Evolutionary conservation across 2,329 filamentous ascomycete genomes (phyloP).

Genomic region (Ophiostoma angusticollis): DNA sequence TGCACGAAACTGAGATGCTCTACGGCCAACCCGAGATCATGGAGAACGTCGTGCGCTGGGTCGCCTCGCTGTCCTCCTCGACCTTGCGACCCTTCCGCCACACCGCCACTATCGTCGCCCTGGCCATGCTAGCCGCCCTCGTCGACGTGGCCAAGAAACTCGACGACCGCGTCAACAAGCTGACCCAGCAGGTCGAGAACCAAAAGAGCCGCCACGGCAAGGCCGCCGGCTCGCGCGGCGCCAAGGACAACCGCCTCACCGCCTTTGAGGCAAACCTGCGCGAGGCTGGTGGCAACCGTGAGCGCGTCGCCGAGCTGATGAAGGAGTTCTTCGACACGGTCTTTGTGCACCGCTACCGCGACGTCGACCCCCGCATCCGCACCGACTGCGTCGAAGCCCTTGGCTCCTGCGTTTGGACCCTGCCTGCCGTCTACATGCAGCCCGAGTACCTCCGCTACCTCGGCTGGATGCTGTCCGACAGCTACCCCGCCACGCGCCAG

Average conservation of each 20-base stretch:
- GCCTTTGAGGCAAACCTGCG: constrained; percentile 61
- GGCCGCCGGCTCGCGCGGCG: constrained; percentile 37
- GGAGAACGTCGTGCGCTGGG: constrained; percentile 83
- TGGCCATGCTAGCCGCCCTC: constrained; percentile 67
- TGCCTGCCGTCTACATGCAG: constrained; percentile 82
- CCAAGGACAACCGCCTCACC: constrained; percentile 63
- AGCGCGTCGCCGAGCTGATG: constrained; percentile 57
- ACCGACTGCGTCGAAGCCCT: constrained; percentile 79
- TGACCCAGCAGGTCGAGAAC: constrained; percentile 64
- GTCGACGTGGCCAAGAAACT: constrained; percentile 35
- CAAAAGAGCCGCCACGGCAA: constrained; percentile 57
- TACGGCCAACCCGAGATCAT: constrained; percentile 67
- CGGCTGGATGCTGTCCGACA: constrained; percentile 89
- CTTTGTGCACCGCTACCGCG: constrained; percentile 90
- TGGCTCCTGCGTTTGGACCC: constrained; percentile 73
- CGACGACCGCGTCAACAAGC: constrained; percentile 52
- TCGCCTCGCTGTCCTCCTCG: constrained; percentile 82
- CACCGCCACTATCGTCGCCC: constrained; percentile 74
- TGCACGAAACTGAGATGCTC: constrained; percentile 70
- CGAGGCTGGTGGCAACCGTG: constrained; percentile 56
- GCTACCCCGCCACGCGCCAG: constrained; percentile 57
- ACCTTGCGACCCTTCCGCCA: constrained; percentile 82
- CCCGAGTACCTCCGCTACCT: constrained; percentile 84
- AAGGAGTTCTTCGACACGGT: constrained; percentile 84
- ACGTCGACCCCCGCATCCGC: constrained; percentile 80